These are phyloP conservation scores for Cercophora scortea DNA, from an alignment of 495 filamentous ascomycete species.

Conservation along the genomic window DNA sequence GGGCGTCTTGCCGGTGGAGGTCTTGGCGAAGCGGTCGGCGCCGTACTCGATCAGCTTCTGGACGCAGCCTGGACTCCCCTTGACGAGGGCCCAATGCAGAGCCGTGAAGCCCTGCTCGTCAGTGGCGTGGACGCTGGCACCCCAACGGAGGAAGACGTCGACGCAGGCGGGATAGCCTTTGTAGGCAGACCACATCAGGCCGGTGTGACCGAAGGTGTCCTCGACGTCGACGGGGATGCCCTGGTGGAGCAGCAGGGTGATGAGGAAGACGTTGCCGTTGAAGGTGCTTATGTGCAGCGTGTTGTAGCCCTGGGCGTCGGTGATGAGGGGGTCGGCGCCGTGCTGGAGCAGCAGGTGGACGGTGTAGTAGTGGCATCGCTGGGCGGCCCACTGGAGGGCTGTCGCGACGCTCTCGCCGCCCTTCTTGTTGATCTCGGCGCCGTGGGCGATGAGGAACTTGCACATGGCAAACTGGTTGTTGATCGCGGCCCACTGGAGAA, in stretches of 20 bases:
- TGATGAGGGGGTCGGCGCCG: conserved; percentile 83
- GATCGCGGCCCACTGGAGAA: conserved; percentile 88
- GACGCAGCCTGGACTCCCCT: conserved; percentile 77
- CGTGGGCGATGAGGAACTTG: conserved; percentile 83
- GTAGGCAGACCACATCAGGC: conserved; percentile 97
- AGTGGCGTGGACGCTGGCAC: conserved; percentile 80
- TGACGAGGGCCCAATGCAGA: conserved; percentile 93
- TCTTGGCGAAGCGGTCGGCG: conserved; percentile 81
- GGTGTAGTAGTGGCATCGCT: conserved; percentile 82
- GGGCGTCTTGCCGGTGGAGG: conserved; percentile 80
- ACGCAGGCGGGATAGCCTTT: conserved; percentile 89
- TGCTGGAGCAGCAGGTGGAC: conserved; percentile 68
- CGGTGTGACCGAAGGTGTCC: conserved; percentile 84
- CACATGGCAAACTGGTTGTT: conserved; percentile 96
- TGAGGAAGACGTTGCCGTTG: conserved; percentile 88
- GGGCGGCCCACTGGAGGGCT: conserved; percentile 93
- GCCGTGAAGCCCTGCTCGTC: conserved; percentile 91
- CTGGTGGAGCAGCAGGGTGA: conserved; percentile 80
- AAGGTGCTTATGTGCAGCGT: conserved; percentile 94
- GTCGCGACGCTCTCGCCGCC: conserved; percentile 91
- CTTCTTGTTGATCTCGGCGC: conserved; percentile 88
- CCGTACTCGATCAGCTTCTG: conserved; percentile 92
- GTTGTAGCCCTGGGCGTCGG: conserved; percentile 92
- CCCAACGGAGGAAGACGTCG: conserved; percentile 90
- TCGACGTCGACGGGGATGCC: conserved; percentile 86